phyloP scores from a whole-genome alignment of 164 flowering plant species.

The Tetrastigma voinierianum region DNA sequence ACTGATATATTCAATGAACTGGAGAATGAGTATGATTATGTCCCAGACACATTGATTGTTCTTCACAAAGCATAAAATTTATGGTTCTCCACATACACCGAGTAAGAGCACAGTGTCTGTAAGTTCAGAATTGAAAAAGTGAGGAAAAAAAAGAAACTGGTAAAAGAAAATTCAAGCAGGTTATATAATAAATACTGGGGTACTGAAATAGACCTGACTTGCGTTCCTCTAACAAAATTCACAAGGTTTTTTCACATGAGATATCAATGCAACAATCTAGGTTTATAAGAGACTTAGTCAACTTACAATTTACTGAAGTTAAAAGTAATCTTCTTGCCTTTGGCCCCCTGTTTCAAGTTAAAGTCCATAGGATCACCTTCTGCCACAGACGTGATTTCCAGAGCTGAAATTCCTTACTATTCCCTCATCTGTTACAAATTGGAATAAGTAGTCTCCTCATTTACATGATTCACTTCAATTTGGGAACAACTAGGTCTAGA shows the following conservation, averaged over 20 bases:
- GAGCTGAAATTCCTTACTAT: constrained; percentile 64
- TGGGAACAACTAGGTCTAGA: background rate
- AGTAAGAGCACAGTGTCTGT: background rate
- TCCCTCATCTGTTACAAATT: constrained; percentile 56
- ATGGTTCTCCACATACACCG: background rate
- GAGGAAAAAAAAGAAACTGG: background rate
- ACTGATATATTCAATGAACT: background rate
- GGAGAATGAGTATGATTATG: background rate
- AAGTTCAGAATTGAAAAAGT: background rate
- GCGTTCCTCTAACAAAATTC: background rate
- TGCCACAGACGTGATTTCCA: constrained; percentile 65
- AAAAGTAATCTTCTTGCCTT: constrained; percentile 54
- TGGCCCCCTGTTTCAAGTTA: constrained; percentile 37
- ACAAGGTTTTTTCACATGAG: background rate
- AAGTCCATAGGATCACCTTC: constrained; percentile 65
- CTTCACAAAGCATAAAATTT: background rate
- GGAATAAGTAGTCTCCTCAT: constrained; percentile 8
- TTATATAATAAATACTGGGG: too few relatives aligned
- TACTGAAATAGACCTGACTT: too few relatives aligned
- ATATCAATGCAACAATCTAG: background rate
- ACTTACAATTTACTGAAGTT: constrained; percentile 76
- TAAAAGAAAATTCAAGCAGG: too few relatives aligned
- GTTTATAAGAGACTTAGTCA: constrained; percentile 1
- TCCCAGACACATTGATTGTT: background rate
- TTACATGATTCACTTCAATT: background rate